These are phyloP conservation scores for Yamadazyma siamensis DNA, from an alignment of 1,139 yeast genomes.

Conservation along the genomic window DNA sequence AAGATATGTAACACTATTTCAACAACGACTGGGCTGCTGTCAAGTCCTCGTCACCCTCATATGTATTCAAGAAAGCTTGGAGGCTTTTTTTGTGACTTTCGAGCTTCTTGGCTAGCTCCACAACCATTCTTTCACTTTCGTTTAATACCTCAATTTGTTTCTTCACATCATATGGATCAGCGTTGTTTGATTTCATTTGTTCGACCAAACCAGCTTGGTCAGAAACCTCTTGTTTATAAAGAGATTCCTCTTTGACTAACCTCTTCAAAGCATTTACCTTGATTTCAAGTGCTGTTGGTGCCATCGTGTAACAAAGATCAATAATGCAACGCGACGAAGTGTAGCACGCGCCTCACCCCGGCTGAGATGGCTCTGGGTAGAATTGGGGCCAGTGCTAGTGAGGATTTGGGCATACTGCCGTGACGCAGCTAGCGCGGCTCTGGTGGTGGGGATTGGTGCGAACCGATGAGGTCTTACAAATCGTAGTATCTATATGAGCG, in stretches of 20 bases:
- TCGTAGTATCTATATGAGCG: too few relatives aligned
- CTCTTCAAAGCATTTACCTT: conserved; percentile 73
- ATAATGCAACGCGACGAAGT: conserved; percentile 1
- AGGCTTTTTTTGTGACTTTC: conserved; percentile 47
- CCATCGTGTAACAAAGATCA: conserved; percentile 43
- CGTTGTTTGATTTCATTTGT: conserved; percentile 38
- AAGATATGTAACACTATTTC: background rate
- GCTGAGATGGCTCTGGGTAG: too few relatives aligned
- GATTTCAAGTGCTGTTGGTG: conserved; percentile 75
- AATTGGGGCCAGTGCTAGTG: background rate
- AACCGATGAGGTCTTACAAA: too few relatives aligned
- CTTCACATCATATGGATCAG: conserved; percentile 70
- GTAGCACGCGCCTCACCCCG: too few relatives aligned
- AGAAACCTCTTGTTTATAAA: conserved; percentile 60
- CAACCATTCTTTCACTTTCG: conserved; percentile 68
- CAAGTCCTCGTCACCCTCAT: conserved; percentile 50
- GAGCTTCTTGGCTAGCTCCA: conserved; percentile 56
- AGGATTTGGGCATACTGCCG: conserved; percentile 1
- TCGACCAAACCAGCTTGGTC: conserved; percentile 57
- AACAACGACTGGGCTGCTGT: conserved; percentile 28
- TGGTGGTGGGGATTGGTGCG: too few relatives aligned
- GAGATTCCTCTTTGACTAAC: conserved; percentile 65
- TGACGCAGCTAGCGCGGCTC: too few relatives aligned
- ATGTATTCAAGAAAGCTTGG: conserved; percentile 20
- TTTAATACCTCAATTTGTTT: conserved; percentile 61